Evolutionary conservation across 495 filamentous ascomycete species (phyloP).

Genomic region (Aspergillus ellipticus): DNA sequence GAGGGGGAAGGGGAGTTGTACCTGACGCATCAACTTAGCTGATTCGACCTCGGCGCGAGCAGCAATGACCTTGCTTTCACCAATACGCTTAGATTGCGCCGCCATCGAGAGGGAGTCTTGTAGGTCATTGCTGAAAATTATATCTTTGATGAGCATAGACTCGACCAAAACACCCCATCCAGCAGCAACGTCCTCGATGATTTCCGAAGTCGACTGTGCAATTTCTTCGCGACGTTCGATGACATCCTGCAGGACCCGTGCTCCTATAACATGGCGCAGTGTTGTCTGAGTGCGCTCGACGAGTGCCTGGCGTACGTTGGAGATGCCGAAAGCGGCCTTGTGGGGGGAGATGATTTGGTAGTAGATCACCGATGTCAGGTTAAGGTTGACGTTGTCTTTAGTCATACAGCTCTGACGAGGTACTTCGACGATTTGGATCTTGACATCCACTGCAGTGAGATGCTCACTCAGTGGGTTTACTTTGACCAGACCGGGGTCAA

Average conservation of each 20-base stretch:
- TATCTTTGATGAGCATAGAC: conserved; percentile 99
- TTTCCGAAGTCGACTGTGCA: conserved; percentile 88
- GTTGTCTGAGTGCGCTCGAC: conserved; percentile 98
- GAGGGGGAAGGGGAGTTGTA: conserved; percentile 3
- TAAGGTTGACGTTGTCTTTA: conserved; percentile 94
- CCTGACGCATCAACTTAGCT: conserved; percentile 94
- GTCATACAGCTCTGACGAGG: conserved; percentile 98
- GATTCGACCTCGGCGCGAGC: conserved; percentile 95
- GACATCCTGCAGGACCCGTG: conserved; percentile 94
- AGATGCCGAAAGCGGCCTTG: conserved; percentile 96
- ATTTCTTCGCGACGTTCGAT: conserved; percentile 99
- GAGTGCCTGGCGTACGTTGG: conserved; percentile 90
- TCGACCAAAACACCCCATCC: conserved; percentile 97
- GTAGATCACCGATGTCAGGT: conserved; percentile 97
- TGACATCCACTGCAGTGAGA: conserved; percentile 91
- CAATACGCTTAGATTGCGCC: conserved; percentile 98
- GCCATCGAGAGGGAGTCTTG: conserved; percentile 99
- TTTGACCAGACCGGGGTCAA: conserved; percentile 96
- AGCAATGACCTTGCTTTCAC: conserved; percentile 96
- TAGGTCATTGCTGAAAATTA: conserved; percentile 93
- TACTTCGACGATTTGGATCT: conserved; percentile 98
- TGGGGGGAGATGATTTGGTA: conserved; percentile 95
- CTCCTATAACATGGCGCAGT: conserved; percentile 93
- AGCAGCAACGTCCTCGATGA: conserved; percentile 91
- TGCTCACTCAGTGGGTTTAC: conserved; percentile 94